Evolutionary conservation across 202 grass and related monocot species (phyloP).

Genomic region (Schoenoplectus triqueter): DNA sequence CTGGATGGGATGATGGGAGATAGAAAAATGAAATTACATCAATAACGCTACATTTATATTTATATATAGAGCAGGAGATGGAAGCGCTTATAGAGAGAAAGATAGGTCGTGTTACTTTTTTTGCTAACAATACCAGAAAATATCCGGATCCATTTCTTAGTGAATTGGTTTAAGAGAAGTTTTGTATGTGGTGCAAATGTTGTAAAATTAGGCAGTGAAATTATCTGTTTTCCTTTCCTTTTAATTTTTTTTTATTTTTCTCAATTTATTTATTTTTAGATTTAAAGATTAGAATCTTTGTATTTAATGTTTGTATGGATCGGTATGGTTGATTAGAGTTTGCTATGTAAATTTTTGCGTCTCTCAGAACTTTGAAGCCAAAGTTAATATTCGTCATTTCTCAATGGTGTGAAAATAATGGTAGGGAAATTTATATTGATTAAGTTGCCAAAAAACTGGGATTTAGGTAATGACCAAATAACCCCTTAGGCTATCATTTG

Average conservation of each 20-base stretch:
- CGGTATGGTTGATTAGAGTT: conserved; percentile 20
- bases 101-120: conserved; percentile 33
- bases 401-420: background rate
- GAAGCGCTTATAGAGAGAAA: conserved; percentile 19
- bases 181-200: conserved; percentile 9
- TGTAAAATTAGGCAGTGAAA: conserved; percentile 34
- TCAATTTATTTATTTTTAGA: conserved; percentile 37
- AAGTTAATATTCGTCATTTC: background rate
- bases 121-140: conserved; percentile 37
- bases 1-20: conserved; percentile 69
- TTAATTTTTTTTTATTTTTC: conserved; percentile 21
- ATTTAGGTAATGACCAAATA: background rate
- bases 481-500: background rate
- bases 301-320: conserved; percentile 17
- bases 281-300: conserved; percentile 13
- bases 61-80: conserved; percentile 28
- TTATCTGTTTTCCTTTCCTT: conserved; percentile 18
- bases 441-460: background rate
- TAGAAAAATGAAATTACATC: conserved; percentile 39
- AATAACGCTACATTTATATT: conserved; percentile 31
- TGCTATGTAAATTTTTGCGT: conserved; percentile 6
- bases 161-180: conserved; percentile 7
- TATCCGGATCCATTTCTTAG: conserved; percentile 28
- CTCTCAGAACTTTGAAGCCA: background rate
- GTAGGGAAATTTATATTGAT: background rate